Base-by-base conservation (phyloP, 192 early-diverging fungal genomes). In the Umbelopsis vinacea region DNA sequence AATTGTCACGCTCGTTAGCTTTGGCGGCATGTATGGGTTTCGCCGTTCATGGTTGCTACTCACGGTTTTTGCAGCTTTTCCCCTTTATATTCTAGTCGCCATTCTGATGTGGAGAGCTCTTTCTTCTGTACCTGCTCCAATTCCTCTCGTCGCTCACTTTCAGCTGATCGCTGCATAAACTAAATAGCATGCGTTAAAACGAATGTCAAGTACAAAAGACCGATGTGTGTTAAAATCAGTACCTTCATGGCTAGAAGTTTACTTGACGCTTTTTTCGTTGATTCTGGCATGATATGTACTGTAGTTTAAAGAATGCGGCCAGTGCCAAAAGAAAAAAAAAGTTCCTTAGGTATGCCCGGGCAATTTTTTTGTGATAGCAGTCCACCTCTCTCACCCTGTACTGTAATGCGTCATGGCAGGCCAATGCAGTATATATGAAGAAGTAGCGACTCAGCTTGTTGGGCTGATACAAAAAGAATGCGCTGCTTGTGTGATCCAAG, bases 201-300 rank as follows among this genome's bases (percentile, higher is more conserved):
- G 15, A 60, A 15, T 60, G 12, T 35, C 53, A 54, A 19, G 35
- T 37, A 38, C 33, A 6, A 37, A 37, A 2, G 15, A 0, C 12
- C 37, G 33, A 15, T 29, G 3, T 17, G 29, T 29, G 3, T 17
- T 15, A 38, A n/a, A n/a, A 19, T 63, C 26, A 63, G 5, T 63
- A 63, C 57, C 57, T 63, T 63, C 57, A 63, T 63, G 2, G 57
- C 57, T 19, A 63, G 57, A 63, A 63, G 57, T 63, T 63, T 63
- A 26, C 57, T 63, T 6, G 57, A 63, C 1, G 57, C 0, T 37
- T 63, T 63, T 38, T 63, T 63, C 26, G 57, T 63, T 63, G 57
- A 63, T 63, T 63, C 57, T 5, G 57, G 57, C 57, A 63, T 63
- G 26, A n/a, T 63, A 37, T 3, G 33, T 63, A 17, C 12, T 63